Percentiles rank a stretch among this genome's conserved stretches.
Conservation (phyloP, 139 green algal species). For the Trebouxia sp. region DNA sequence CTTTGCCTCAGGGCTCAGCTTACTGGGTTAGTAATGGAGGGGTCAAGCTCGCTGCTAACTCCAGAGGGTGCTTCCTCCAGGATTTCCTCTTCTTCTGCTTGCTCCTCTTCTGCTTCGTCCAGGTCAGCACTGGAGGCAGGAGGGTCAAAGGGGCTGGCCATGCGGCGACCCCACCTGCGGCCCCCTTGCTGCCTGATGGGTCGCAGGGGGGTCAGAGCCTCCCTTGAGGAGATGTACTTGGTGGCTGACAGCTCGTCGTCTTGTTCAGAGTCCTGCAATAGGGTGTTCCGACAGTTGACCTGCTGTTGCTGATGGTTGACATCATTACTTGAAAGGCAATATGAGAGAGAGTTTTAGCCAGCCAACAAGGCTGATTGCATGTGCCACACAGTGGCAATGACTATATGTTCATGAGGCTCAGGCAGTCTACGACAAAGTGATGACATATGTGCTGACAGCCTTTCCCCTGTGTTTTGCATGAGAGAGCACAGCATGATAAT, state of each 20-base stretch:
- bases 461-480: too few species aligned
- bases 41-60: neutral
- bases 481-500: too few species aligned
- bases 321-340: too few species aligned
- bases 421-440: too few species aligned
- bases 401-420: too few species aligned
- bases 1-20: neutral
- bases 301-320: neutral
- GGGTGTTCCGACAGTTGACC: neutral
- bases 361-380: too few species aligned
- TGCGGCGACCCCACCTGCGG: neutral
- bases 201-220: neutral
- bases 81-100: neutral
- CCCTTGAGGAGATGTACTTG: neutral
- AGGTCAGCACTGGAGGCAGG: neutral
- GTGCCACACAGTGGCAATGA: too few species aligned
- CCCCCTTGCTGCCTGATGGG: neutral
- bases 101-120: neutral
- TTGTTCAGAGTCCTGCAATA: slow-evolving; percentile 1
- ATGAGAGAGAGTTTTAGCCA: too few species aligned
- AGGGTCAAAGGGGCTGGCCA: slow-evolving; percentile 20
- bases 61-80: neutral
- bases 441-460: too few species aligned
- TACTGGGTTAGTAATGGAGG: slow-evolving; percentile 6
- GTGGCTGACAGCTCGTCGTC: slow-evolving; percentile 21